phyloP scores from a whole-genome alignment of 2,329 filamentous ascomycete genomes.

The Ascochyta koolunga region DNA sequence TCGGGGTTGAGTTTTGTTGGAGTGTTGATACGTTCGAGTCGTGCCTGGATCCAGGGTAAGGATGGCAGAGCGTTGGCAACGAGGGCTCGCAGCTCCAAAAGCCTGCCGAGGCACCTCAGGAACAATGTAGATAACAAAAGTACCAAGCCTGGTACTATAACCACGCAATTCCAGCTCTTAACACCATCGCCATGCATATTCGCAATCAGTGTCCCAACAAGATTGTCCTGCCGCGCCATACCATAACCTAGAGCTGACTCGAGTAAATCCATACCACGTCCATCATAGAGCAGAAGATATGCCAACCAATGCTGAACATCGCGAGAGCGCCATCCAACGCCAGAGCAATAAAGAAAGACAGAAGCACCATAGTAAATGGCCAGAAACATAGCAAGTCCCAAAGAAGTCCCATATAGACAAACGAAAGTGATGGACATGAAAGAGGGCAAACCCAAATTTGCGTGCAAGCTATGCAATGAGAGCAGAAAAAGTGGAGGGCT shows the following conservation, averaged over 20 bases:
- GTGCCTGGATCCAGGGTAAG: conserved; percentile 31
- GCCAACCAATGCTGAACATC: conserved; percentile 13
- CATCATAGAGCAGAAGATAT: conserved; percentile 14
- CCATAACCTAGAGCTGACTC: conserved; percentile 5
- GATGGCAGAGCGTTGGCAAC: conserved; percentile 12
- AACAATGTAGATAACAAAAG: conserved; percentile 15
- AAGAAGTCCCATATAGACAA: conserved; percentile 30
- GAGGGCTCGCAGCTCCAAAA: conserved; percentile 8
- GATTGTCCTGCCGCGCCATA: conserved; percentile 2
- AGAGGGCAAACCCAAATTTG: conserved; percentile 20
- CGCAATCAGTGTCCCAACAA: conserved; percentile 11
- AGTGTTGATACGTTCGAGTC: conserved; percentile 29
- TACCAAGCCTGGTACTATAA: conserved; percentile 20
- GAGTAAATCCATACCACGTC: conserved; percentile 8
- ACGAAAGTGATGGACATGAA: conserved; percentile 21
- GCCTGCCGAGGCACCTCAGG: conserved; percentile 8
- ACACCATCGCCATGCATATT: conserved; percentile 14
- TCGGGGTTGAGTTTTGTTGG: conserved; percentile 27
- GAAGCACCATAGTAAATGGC: conserved; percentile 27
- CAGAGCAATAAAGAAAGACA: conserved; percentile 23
- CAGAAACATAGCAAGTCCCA: not conserved
- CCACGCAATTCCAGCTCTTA: conserved; percentile 15
- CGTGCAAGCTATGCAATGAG: conserved; percentile 36
- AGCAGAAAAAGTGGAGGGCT: conserved; percentile 18
- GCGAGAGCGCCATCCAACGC: conserved; percentile 26